These are phyloP conservation scores for Coprinopsis cinerea DNA, from an alignment of 768 basidiomycete genomes.

Conservation along the genomic window DNA sequence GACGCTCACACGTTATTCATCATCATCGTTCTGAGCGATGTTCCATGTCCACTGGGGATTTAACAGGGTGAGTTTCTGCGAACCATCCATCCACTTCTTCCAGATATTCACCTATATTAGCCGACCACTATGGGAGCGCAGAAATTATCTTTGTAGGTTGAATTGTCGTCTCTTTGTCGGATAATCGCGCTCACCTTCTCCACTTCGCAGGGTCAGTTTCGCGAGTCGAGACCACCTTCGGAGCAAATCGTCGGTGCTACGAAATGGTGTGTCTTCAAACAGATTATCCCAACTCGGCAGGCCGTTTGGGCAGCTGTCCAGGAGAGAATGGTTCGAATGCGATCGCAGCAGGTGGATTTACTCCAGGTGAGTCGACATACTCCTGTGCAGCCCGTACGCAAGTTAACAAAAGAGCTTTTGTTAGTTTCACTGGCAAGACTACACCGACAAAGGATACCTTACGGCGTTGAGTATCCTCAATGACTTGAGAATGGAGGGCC, in stretches of 20 bases:
- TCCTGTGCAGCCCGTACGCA: constrained; percentile 9
- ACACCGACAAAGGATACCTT: constrained; percentile 36
- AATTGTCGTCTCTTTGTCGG: constrained; percentile 10
- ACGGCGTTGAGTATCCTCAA: constrained; percentile 44
- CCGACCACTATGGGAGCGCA: constrained; percentile 83
- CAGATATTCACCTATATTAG: constrained; percentile 28
- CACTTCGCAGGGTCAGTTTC: constrained; percentile 63
- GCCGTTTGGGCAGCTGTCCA: constrained; percentile 59
- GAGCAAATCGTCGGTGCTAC: constrained; percentile 62
- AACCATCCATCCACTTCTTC: background rate
- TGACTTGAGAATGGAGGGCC: constrained; percentile 50
- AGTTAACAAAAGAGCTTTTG: constrained; percentile 1
- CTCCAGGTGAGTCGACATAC: constrained; percentile 46
- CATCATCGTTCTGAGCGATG: constrained; percentile 2
- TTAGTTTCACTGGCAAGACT: constrained; percentile 80
- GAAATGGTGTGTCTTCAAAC: constrained; percentile 80
- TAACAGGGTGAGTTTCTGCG: constrained; percentile 24
- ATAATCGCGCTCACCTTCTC: background rate
- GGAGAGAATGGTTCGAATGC: constrained; percentile 64
- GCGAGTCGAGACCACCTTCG: constrained; percentile 34
- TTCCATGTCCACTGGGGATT: background rate
- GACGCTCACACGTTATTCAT: background rate
- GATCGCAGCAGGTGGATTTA: constrained; percentile 51
- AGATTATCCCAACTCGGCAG: constrained; percentile 39
- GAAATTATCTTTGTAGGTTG: constrained; percentile 71